phyloP scores from a whole-genome alignment of 2,329 filamentous ascomycete species.

The Diaporthe batatas region DNA sequence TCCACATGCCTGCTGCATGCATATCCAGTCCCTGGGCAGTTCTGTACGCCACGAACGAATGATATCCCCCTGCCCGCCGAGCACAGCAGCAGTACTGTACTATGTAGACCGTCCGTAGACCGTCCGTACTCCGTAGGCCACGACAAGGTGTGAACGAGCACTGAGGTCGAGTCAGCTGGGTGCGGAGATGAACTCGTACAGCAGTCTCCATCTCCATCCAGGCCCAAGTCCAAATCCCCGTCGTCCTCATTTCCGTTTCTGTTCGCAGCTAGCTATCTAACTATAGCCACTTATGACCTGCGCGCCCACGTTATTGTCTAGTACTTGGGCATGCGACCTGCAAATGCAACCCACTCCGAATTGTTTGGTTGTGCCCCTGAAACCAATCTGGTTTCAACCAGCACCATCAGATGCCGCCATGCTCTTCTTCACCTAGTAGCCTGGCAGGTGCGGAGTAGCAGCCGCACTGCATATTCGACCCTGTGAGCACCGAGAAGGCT shows the following conservation, averaged over 20 bases:
- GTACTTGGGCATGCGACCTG: not conserved
- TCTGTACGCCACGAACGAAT: not conserved
- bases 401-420: constrained; percentile 31
- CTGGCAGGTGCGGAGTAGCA: constrained; percentile 4
- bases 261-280: not conserved
- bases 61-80: not conserved
- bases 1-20: not conserved
- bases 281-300: constrained; percentile 14
- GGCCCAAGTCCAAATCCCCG: constrained; percentile 13
- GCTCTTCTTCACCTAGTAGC: constrained; percentile 22
- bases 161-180: constrained; percentile 18
- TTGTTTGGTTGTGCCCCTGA: constrained; percentile 36
- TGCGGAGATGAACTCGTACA: constrained; percentile 26
- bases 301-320: not conserved
- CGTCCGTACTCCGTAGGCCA: not conserved
- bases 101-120: too few relatives aligned
- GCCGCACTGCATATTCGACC: not conserved
- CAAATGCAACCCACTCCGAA: constrained; percentile 14
- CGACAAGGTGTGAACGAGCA: too few relatives aligned
- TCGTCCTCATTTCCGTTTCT: constrained; percentile 30
- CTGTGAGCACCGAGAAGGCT: not conserved
- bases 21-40: not conserved
- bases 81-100: not conserved
- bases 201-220: not conserved
- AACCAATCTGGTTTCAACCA: constrained; percentile 33